Evolutionary conservation across 257 asterid genomes (phyloP).

Genomic region (Penstemon newberryi): DNA sequence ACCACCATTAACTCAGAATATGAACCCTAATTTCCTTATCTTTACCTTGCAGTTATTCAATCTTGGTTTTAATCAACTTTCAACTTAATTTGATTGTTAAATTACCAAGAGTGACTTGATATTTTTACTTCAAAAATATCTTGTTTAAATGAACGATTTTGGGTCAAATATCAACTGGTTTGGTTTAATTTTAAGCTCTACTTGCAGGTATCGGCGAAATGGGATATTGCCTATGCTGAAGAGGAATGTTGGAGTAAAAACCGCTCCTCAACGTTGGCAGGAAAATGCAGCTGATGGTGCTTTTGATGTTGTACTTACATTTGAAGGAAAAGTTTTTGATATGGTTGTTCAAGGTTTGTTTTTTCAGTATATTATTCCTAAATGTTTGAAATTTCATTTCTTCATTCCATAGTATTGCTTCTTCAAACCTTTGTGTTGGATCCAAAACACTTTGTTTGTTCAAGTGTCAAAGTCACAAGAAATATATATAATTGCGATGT

Average conservation of each 20-base stretch:
- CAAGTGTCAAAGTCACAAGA: no score
- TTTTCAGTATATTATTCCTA: not conserved
- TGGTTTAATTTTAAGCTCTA: no score
- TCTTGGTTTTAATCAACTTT: not conserved
- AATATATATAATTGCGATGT: no score
- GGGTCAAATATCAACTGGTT: no score
- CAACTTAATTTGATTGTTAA: not conserved
- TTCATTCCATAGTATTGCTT: not conserved
- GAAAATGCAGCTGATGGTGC: conserved; percentile 85
- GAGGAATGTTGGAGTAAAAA: conserved; percentile 79
- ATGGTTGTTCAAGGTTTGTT: conserved; percentile 90
- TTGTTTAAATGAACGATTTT: no score
- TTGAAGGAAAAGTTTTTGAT: conserved; percentile 95
- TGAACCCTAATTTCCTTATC: not conserved
- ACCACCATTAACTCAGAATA: not conserved
- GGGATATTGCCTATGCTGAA: conserved; percentile 98
- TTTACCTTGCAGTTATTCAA: not conserved
- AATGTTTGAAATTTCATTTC: no score
- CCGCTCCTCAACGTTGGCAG: conserved; percentile 97
- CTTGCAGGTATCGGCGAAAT: conserved; percentile 79
- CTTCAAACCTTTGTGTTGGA: conserved; percentile 3
- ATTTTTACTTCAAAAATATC: no score
- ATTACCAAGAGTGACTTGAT: no score
- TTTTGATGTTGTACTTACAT: conserved; percentile 87
- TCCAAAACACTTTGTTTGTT: not conserved